phyloP scores from a whole-genome alignment of 768 basidiomycete species.

The Psilocybe tampanensis region DNA sequence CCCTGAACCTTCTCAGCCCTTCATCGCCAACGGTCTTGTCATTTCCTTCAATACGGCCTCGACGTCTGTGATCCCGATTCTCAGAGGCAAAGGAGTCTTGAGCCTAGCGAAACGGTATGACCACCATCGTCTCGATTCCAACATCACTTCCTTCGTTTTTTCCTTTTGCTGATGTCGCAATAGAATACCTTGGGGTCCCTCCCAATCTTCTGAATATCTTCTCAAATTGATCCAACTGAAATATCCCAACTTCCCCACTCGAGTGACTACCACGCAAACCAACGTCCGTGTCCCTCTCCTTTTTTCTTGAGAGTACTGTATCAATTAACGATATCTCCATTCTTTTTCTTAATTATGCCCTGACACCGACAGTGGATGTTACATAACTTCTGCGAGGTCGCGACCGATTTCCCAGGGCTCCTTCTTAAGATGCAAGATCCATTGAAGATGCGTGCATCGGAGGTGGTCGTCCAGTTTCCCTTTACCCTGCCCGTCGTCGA shows the following conservation, averaged over 20 bases:
- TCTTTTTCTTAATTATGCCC: background rate
- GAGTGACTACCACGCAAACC: conserved; percentile 76
- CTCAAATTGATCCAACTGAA: conserved; percentile 94
- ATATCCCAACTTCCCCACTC: conserved; percentile 89
- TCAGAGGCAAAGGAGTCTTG: conserved; percentile 81
- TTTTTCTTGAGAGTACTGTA: no score
- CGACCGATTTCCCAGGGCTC: conserved; percentile 70
- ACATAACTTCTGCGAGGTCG: conserved; percentile 82
- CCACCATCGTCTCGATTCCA: no score
- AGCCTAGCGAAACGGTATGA: conserved; percentile 82
- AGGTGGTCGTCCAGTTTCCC: conserved; percentile 88
- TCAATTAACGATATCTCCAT: no score
- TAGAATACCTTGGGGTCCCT: conserved; percentile 94
- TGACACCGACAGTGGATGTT: conserved; percentile 78
- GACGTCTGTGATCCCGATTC: conserved; percentile 88
- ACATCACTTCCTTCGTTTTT: background rate
- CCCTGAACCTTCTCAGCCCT: conserved; percentile 38
- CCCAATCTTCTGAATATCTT: conserved; percentile 89
- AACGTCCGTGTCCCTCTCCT: conserved; percentile 62
- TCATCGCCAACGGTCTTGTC: conserved; percentile 74
- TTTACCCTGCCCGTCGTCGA: conserved; percentile 64
- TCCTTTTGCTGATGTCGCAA: background rate
- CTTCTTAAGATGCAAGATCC: conserved; percentile 75
- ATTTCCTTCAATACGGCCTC: conserved; percentile 92
- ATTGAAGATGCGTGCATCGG: conserved; percentile 56